A percentile compares a stretch with the other conserved stretches of the same genome.
phyloP scores from a whole-genome alignment of 345 rosid genomes.

The Kandelia obovata region DNA sequence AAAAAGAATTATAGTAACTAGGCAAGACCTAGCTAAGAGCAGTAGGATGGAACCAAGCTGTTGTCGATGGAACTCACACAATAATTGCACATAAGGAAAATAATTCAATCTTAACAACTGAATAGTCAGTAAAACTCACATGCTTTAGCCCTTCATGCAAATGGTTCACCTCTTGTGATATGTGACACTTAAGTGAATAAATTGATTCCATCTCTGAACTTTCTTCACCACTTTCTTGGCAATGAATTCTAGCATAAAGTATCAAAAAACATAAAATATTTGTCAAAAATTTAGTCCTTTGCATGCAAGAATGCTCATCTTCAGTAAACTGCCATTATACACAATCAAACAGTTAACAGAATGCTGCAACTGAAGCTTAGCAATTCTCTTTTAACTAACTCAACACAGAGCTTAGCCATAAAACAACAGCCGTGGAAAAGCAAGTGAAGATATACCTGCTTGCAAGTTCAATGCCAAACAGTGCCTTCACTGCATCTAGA shows the following conservation, averaged over 20 bases:
- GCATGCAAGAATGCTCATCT: neutral
- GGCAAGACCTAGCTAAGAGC: too few species aligned
- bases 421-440: neutral
- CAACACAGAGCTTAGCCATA: too few species aligned
- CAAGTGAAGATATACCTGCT: constrained; percentile 58
- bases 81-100: neutral
- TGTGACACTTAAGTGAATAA: constrained; percentile 94
- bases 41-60: too few species aligned
- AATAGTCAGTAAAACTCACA: constrained; percentile 44
- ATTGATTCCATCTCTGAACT: constrained; percentile 80
- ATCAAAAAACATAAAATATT: constrained; percentile 2
- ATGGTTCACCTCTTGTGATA: constrained; percentile 97
- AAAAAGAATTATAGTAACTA: too few species aligned
- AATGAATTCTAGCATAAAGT: constrained; percentile 51
- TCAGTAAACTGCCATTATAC: neutral
- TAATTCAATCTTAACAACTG: neutral
- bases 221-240: constrained; percentile 91
- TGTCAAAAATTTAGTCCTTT: neutral
- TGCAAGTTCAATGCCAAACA: constrained; percentile 77
- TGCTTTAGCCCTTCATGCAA: constrained; percentile 94
- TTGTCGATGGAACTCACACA: too few species aligned
- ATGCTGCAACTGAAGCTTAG: neutral
- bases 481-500: constrained; percentile 62
- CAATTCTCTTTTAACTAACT: too few species aligned
- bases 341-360: neutral